Conservation (phyloP, 1,284 basidiomycete genomes). For the Cerioporus squamosus region DNA sequence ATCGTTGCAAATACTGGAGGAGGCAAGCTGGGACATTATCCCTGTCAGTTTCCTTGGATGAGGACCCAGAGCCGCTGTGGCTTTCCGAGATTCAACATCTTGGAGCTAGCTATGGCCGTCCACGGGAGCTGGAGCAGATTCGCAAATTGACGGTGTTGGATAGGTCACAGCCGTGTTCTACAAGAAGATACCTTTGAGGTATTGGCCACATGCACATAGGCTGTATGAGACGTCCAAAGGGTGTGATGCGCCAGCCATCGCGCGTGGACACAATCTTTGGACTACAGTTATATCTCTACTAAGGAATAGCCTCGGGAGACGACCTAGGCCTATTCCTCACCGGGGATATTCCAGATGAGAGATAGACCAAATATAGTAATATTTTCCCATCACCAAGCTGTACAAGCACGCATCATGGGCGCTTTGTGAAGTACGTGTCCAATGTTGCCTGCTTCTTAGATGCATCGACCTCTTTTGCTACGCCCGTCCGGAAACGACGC, state of each 20-base stretch:
- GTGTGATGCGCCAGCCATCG: conserved; percentile 68
- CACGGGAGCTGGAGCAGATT: background rate
- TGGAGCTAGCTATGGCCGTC: background rate
- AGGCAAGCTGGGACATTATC: background rate
- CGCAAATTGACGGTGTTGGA: background rate
- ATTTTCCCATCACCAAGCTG: no score
- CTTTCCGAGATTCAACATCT: background rate
- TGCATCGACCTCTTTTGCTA: no score
- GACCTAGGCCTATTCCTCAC: no score
- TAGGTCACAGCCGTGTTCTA: conserved; percentile 37
- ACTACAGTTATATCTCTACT: no score
- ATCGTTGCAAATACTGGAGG: background rate
- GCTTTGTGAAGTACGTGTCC: no score
- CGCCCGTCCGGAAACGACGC: no score
- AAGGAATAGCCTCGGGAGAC: no score
- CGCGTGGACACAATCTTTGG: conserved; percentile 53
- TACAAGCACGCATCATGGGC: no score
- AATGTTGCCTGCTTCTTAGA: no score
- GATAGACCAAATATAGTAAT: no score
- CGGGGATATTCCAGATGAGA: no score
- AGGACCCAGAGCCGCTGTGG: conserved; percentile 5
- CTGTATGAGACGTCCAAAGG: conserved; percentile 66
- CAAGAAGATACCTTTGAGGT: conserved; percentile 68
- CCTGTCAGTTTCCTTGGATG: conserved; percentile 13
- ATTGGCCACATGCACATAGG: conserved; percentile 72